A percentile compares a stretch with the other conserved stretches of the same genome.
Evolutionary conservation across 176 grass and related monocot genomes (phyloP).

Genomic region (Elaeis guineensis): DNA sequence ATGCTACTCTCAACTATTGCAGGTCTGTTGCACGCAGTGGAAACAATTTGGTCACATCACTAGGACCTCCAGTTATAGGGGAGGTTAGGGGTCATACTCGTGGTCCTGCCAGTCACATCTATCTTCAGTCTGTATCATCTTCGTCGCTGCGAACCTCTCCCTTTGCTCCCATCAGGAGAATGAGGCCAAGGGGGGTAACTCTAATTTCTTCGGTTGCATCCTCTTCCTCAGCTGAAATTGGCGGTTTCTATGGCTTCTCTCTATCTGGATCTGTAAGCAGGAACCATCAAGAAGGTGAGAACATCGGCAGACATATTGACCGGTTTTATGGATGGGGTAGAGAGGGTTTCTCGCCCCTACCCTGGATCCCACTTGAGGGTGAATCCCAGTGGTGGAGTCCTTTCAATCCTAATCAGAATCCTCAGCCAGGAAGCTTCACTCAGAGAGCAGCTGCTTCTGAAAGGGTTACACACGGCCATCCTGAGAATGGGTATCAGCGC

Average conservation of each 20-base stretch:
- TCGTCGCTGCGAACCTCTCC: conserved; percentile 35
- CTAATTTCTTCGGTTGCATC: conserved; percentile 61
- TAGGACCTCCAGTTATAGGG: conserved; percentile 45
- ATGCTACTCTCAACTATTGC: conserved; percentile 1
- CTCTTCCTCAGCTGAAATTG: conserved; percentile 45
- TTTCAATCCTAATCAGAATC: conserved; percentile 58
- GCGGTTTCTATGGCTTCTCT: conserved; percentile 44
- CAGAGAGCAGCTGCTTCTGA: conserved; percentile 39
- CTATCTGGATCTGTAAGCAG: conserved; percentile 39
- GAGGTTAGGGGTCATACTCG: conserved; percentile 56
- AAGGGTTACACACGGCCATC: conserved; percentile 27
- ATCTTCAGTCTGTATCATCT: conserved; percentile 51
- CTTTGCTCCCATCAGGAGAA: conserved; percentile 46
- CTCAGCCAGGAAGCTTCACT: conserved; percentile 41
- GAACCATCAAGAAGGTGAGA: conserved; percentile 35
- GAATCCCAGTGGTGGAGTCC: conserved; percentile 70
- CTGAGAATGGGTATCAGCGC: conserved; percentile 47
- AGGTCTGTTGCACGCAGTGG: conserved; percentile 53
- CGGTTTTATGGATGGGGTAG: conserved; percentile 38
- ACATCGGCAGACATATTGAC: conserved; percentile 38
- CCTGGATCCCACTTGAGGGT: conserved; percentile 22
- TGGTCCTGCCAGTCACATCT: conserved; percentile 40
- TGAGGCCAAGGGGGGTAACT: conserved; percentile 63
- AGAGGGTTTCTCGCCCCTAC: conserved; percentile 28
- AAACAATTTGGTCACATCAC: conserved; percentile 45